These are phyloP conservation scores for Lomentospora prolificans DNA, from an alignment of 2,329 filamentous ascomycete species.

Conservation along the genomic window DNA sequence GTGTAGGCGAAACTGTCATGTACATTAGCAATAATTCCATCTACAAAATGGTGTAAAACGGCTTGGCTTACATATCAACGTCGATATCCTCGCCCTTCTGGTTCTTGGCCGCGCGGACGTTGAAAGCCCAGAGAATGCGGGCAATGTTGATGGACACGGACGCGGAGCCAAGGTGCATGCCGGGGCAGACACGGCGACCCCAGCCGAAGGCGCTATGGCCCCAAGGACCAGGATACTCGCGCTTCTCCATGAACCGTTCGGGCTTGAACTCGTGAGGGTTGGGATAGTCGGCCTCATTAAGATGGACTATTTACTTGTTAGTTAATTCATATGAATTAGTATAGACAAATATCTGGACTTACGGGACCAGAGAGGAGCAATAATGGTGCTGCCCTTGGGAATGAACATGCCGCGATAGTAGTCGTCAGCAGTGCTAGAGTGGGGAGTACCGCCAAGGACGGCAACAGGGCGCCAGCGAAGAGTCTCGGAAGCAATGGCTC, in stretches of 20 bases:
- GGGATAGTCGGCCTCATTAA: conserved; percentile 30
- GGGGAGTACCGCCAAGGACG: conserved; percentile 32
- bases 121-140: conserved; percentile 43
- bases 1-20: conserved; percentile 28
- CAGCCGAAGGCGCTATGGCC: conserved; percentile 31
- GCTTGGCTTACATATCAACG: conserved; percentile 26
- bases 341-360: conserved; percentile 15
- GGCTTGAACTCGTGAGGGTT: conserved; percentile 28
- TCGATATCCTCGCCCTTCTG: conserved; percentile 21
- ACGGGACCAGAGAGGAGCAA: conserved; percentile 32
- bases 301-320: conserved; percentile 20
- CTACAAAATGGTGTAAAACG: neutral
- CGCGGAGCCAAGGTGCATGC: conserved; percentile 40
- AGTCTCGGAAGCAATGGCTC: conserved; percentile 27
- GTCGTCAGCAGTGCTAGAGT: conserved; percentile 33
- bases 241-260: conserved; percentile 23
- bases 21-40: neutral
- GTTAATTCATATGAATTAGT: neutral
- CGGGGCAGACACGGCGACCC: conserved; percentile 29
- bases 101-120: conserved; percentile 23
- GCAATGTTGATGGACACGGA: conserved; percentile 37
- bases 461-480: conserved; percentile 31
- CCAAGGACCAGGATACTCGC: conserved; percentile 24
- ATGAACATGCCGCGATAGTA: conserved; percentile 33
- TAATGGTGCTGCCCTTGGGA: conserved; percentile 30